A percentile compares a stretch with the other conserved stretches of the same genome.
These are phyloP conservation scores for Flaveria brownii DNA, from an alignment of 129 eudicot genomes.

Conservation along the genomic window DNA sequence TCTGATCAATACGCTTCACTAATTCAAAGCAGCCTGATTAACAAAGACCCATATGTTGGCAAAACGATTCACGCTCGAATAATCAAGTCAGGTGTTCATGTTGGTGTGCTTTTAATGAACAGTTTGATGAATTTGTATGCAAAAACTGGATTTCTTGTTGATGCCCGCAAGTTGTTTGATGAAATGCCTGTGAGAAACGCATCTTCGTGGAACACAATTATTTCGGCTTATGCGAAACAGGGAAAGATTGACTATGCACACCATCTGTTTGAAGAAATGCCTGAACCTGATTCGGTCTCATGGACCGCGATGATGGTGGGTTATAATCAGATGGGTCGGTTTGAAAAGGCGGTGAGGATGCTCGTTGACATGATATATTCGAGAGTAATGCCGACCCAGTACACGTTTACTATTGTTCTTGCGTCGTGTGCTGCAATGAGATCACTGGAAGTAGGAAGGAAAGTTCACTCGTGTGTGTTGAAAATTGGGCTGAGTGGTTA, in stretches of 20 bases:
- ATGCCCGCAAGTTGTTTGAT: conserved; percentile 54
- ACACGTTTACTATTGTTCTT: conserved; percentile 62
- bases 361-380: conserved; percentile 54
- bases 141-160: conserved; percentile 46
- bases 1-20: conserved; percentile 49
- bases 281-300: conserved; percentile 73
- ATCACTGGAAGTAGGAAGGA: conserved; percentile 53
- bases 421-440: conserved; percentile 65
- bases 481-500: conserved; percentile 56
- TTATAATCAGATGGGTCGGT: conserved; percentile 59
- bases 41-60: conserved; percentile 44
- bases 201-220: conserved; percentile 70
- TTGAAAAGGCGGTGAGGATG: conserved; percentile 44
- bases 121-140: conserved; percentile 59
- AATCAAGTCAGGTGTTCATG: conserved; percentile 63
- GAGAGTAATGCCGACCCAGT: conserved; percentile 56
- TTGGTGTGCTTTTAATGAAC: conserved; percentile 62
- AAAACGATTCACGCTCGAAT: conserved; percentile 52
- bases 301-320: conserved; percentile 81
- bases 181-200: conserved; percentile 63
- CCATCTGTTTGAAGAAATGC: conserved; percentile 50
- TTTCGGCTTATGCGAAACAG: conserved; percentile 74
- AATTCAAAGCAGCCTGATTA: conserved; percentile 53
- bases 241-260: conserved; percentile 51
- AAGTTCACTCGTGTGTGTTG: conserved; percentile 58